Base-by-base conservation (phyloP, 441 rosid species). In the Adansonia rubrostipa region DNA sequence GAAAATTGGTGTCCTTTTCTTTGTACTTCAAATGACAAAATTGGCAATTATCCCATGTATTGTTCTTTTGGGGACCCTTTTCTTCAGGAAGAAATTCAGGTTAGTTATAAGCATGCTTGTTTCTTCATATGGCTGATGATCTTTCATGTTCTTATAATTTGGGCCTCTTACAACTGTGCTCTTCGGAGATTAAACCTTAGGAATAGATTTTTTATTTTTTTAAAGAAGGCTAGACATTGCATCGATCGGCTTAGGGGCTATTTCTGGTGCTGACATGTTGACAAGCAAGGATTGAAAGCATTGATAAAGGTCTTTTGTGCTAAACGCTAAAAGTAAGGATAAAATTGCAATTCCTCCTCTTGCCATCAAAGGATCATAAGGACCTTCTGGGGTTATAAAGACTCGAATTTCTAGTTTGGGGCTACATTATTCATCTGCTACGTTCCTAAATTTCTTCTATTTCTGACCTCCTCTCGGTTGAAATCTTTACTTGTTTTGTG, bases 21-120 rank as follows among this genome's bases (percentile, higher is more conserved):
- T 77, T 74, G 68, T 44, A 74, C 78, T 81, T 79, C 81, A 95
- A 98, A 95, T 95, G 99, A 95, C 99, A 20, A 95, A 95, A 86
- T 85, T 95, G 88, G 99, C 99, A 42, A 95, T 95, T 72, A 95
- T 95, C 78, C 99, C 99, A 13, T 95, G 97, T 77, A 95, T 98
- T 71, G 97, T 95, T 82, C 92, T 95, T 75, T 84, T 95, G 92
- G 99, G 93, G 92, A 95, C 98, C 3, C 85, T 95, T 80, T 95
- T 95, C 88, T 95, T 93, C 91, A 88, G 96, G 83, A 95, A 95
- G 85, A 86, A 71, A 73, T 95, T 95, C 94, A 95, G 99, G 99
- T 93, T 68, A 81, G 85, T 77, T 74, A 51, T 81, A 54, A 64
- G 50, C 36, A 6, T 61, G 33, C 79, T 73, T 57, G 28, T 78